phyloP scores from a whole-genome alignment of 2,329 filamentous ascomycete genomes.

The Fusarium continuum region DNA sequence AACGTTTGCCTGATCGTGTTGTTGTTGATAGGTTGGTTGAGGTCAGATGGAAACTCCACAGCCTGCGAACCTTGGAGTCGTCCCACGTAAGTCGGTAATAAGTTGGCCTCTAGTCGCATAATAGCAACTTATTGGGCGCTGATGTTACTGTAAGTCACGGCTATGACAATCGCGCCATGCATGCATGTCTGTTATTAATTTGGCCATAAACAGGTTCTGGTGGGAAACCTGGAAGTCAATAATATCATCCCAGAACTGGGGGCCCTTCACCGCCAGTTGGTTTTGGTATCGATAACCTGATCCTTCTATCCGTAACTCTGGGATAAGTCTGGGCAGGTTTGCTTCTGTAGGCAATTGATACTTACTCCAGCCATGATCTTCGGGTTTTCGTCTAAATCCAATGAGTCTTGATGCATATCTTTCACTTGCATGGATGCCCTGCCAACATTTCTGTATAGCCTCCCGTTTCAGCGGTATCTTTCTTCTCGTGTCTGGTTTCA shows the following conservation, averaged over 20 bases:
- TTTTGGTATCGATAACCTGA: constrained; percentile 12
- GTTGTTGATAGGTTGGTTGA: constrained; percentile 23
- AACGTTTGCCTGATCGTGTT: constrained; percentile 1
- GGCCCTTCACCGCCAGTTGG: constrained; percentile 41
- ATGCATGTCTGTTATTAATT: constrained; percentile 37
- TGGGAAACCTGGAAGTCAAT: constrained; percentile 20
- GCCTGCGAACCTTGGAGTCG: constrained; percentile 23
- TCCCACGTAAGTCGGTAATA: too few relatives aligned
- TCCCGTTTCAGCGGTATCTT: constrained; percentile 4
- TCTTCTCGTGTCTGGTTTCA: neutral
- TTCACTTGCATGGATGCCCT: neutral
- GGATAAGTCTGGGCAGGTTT: constrained; percentile 22
- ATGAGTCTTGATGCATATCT: neutral
- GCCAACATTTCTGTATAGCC: neutral
- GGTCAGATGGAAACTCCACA: constrained; percentile 23
- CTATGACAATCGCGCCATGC: constrained; percentile 28
- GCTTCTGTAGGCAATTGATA: constrained; percentile 4
- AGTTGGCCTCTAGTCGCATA: constrained; percentile 8
- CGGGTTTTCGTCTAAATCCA: neutral
- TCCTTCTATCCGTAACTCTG: constrained; percentile 19
- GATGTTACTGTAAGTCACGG: constrained; percentile 16
- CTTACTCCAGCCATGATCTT: neutral
- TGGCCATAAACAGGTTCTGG: constrained; percentile 26
- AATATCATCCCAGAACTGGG: constrained; percentile 23
- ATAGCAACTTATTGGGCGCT: constrained; percentile 11